phyloP scores from a whole-genome alignment of 2,329 filamentous ascomycete genomes.

The Fusarium nematophilum region DNA sequence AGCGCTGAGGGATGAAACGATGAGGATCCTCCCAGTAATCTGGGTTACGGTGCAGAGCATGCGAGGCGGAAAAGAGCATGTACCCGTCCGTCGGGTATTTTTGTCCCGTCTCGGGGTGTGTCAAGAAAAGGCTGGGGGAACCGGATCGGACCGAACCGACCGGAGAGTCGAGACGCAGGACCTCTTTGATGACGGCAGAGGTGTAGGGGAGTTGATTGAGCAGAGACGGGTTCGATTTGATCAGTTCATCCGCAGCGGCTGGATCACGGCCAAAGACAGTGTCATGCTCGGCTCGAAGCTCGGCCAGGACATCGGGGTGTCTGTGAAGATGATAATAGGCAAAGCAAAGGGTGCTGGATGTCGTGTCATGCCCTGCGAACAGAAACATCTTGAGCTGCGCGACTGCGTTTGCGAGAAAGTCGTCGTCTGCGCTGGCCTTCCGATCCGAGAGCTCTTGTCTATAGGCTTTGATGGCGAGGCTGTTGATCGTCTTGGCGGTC shows the following conservation, averaged over 20 bases:
- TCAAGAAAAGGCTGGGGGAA: constrained; percentile 1
- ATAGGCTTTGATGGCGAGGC: not conserved
- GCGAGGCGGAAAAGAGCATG: constrained; percentile 10
- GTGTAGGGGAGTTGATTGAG: constrained; percentile 12
- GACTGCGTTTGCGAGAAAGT: not conserved
- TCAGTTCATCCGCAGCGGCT: not conserved
- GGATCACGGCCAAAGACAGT: not conserved
- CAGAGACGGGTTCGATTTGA: not conserved
- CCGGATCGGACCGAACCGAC: not conserved
- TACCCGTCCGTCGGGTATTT: constrained; percentile 2
- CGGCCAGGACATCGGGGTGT: not conserved
- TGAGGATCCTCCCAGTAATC: constrained; percentile 3
- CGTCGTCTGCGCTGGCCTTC: not conserved
- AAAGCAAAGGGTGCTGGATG: constrained; percentile 1
- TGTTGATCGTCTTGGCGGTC: constrained; percentile 1
- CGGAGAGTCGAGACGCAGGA: constrained; percentile 1
- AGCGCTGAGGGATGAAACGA: not conserved
- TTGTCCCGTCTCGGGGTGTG: not conserved
- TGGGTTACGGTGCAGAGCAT: constrained; percentile 1
- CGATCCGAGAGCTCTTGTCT: not conserved
- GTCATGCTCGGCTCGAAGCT: not conserved
- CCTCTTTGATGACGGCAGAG: constrained; percentile 8
- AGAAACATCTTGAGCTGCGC: constrained; percentile 12
- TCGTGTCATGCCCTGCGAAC: constrained; percentile 16
- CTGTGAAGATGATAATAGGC: constrained; percentile 2